Base-by-base conservation (phyloP, 306 rosid species). In the Lathyrus aphaca region DNA sequence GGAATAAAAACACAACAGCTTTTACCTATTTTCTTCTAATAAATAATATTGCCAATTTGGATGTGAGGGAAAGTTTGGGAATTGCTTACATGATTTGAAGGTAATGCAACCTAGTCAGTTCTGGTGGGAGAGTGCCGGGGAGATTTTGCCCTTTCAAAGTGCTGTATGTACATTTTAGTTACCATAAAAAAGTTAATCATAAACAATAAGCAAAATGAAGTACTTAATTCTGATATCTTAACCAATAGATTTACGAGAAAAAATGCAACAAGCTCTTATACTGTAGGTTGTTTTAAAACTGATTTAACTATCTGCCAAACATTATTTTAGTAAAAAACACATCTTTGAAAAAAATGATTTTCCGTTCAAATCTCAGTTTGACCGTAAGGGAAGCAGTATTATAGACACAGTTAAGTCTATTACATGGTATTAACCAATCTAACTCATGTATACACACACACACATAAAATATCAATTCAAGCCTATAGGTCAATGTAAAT, bases 71-170 rank as follows among this genome's bases (percentile, higher is more conserved):
- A 59, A 68, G 49, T 23, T 4, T 9, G 15, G 38, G 48, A 12
- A 39, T 6, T 42, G 75, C 89, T 51, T 69, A 87, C 96, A 89
- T 37, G 51, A 82, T 61, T 66, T 78, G 62, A 10, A 91, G 86
- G 72, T 70, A 74, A 37, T 72, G 80, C 35, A 91, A 66, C 63
- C 60, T 77, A n/a, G 9, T 19, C 35, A 91, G 10, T 30, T 86
- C 81, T 48, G 15, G 43, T 0, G 95, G 97, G 15, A 91, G 86
- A 15, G 44, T 74, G 15, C 97, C 97, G 0, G 69, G 8, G 12
- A 88, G 86, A 69, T 50, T 72, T 73, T 81, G 89, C 11, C 25
- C 5, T 63, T 79, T 86, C 37, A 81, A 35, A 50, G 42, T 3
- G 60, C 90, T 91, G 74, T 60, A 25, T 17, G 10, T 30, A 17